Evolutionary conservation across 1,284 basidiomycete genomes (phyloP), one percentile per base, ranked within the genome.

Genomic region (Trichosporon inkin): DNA sequence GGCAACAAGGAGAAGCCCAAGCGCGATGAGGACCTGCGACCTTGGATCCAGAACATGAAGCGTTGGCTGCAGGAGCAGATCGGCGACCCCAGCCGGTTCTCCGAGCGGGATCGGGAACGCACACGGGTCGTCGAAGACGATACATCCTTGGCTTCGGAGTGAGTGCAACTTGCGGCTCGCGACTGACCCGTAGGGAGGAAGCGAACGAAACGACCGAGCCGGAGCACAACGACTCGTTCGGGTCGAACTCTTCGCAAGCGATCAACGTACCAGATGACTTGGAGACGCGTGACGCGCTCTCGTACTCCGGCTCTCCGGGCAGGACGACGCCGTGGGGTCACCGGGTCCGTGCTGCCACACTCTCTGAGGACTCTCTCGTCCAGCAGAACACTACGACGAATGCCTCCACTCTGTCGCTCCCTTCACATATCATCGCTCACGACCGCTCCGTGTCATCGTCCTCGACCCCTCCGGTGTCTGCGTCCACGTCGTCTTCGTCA

Each of bases 11-110:
- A 49, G n/a, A 49, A 28, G 24, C 44, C 16, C 54, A 47, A 53
- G 49, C 73, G 78, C 32, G 83, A 84, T 56, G 82, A 85, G 57
- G 81, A 80, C 53, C 84, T 86, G 81, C 82, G 81, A 67, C 83
- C 84, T 37, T 93, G 91, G 88, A 85, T 95, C 56, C 79, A 80
- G 39, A 79, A 79, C 59, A 72, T 96, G 63, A 87, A 89, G 74
- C 80, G 76, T 55, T 96, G 90, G 89, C 57, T 64, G 16, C 44
- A 52, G 34, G 60, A 61, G 38, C 57, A 64, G 47, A 32, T 51
- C 2, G 37, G 65, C 13, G 68, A 69, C 32, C 19, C 38, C 8
- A 35, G 28, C 51, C 20, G 40, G 11, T 20, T 22, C 40, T n/a
- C 24, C 14, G 53, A 39, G 17, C 24, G 37, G 10, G 53, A 37